Conservation (phyloP, 2,329 filamentous ascomycete species). For the Hansfordia pulvinata region DNA sequence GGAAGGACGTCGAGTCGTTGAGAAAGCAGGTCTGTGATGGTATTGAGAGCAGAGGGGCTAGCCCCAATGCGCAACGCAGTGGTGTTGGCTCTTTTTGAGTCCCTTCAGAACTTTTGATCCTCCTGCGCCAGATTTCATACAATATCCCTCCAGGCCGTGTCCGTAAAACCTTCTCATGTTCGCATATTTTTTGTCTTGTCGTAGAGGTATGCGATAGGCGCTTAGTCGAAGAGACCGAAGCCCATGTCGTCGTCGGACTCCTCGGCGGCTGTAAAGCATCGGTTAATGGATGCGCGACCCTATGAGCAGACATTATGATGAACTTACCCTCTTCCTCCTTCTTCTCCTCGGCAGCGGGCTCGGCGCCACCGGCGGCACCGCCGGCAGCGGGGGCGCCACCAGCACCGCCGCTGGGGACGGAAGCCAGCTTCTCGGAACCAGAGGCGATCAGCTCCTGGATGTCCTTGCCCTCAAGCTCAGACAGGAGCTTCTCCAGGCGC, state of each 20-base stretch:
- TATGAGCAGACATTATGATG: constrained; percentile 11
- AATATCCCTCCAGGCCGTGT: not conserved
- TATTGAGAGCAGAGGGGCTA: too few species aligned
- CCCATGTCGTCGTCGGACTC: constrained; percentile 67
- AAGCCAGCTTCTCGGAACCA: constrained; percentile 88
- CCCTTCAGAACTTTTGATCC: too few species aligned
- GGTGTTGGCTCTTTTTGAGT: too few species aligned
- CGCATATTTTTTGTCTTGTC: constrained; percentile 11
- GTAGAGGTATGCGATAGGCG: constrained; percentile 12
- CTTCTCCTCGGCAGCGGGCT: constrained; percentile 46
- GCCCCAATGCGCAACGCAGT: too few species aligned
- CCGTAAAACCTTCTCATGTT: constrained; percentile 12
- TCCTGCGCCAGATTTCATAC: not conserved
- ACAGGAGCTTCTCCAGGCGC: constrained; percentile 74
- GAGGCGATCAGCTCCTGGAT: constrained; percentile 90
- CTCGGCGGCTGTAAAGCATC: constrained; percentile 37
- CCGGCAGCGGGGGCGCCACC: constrained; percentile 57
- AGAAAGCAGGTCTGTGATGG: too few species aligned
- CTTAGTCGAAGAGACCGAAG: constrained; percentile 66
- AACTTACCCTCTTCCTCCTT: constrained; percentile 63
- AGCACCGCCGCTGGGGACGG: constrained; percentile 84
- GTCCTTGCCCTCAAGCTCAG: constrained; percentile 84
- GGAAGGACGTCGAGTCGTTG: too few species aligned
- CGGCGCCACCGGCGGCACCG: constrained; percentile 51
- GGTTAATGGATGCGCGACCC: constrained; percentile 2